These are phyloP conservation scores for Cryptococcus sp. DNA, from an alignment of 1,284 basidiomycete genomes.

Conservation along the genomic window DNA sequence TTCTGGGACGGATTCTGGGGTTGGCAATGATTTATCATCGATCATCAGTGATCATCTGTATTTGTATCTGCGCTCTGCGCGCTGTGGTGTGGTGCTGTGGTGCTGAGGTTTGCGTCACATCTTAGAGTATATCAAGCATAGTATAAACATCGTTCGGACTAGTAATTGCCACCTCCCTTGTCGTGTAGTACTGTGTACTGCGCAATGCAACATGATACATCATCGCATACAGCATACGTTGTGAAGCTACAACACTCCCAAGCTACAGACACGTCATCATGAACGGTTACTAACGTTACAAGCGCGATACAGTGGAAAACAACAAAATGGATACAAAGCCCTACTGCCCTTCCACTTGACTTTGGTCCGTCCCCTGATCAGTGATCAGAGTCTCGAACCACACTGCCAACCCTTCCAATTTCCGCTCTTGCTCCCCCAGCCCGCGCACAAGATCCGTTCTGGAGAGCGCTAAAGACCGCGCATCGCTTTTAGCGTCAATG, in stretches of 20 bases:
- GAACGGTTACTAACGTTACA: no score
- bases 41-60: not conserved
- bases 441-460: no score
- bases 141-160: not conserved
- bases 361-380: no score
- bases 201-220: not conserved
- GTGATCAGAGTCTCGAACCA: no score
- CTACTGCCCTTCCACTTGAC: no score
- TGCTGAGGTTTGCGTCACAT: not conserved
- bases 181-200: not conserved
- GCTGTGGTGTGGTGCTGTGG: not conserved
- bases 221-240: not conserved
- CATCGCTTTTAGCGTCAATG: no score
- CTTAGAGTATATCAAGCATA: slow-evolving; percentile 5
- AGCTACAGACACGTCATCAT: not conserved
- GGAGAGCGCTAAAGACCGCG: no score
- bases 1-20: slow-evolving; percentile 51
- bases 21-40: slow-evolving; percentile 23
- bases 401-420: no score
- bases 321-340: no score
- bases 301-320: no score
- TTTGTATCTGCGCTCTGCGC: not conserved
- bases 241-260: not conserved
- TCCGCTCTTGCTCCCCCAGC: no score
- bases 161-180: not conserved